A percentile compares a stretch with the other conserved stretches of the same genome.
phyloP scores from a whole-genome alignment of 768 basidiomycete species.

The Agaricus blazei region DNA sequence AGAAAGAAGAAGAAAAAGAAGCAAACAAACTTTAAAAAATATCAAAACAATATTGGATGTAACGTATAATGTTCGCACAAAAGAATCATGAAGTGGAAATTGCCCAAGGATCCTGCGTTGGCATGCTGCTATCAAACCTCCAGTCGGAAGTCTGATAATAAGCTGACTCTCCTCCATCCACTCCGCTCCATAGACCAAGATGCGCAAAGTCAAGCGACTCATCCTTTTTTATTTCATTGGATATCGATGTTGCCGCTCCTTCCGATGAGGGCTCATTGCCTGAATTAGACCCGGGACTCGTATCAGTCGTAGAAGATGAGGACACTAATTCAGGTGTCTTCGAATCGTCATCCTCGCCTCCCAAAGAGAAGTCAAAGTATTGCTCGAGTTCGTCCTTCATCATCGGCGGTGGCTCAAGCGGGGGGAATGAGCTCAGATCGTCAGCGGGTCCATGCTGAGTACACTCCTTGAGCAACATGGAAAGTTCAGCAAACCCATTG shows the following conservation, averaged over 20 bases:
- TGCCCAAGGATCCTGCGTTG: conserved; percentile 65
- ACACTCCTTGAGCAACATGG: conserved; percentile 60
- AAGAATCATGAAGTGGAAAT: conserved; percentile 53
- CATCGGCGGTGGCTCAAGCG: conserved; percentile 21
- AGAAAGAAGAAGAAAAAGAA: conserved; percentile 12
- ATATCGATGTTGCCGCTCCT: conserved; percentile 1
- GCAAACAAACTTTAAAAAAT: conserved; percentile 10
- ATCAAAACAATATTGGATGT: conserved; percentile 24
- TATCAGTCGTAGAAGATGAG: conserved; percentile 69
- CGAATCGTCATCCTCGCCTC: conserved; percentile 54
- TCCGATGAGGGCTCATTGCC: conserved; percentile 8
- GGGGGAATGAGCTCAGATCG: conserved; percentile 24
- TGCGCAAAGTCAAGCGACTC: conserved; percentile 51
- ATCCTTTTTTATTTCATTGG: conserved; percentile 48
- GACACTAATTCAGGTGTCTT: conserved; percentile 67
- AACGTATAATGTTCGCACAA: conserved; percentile 18
- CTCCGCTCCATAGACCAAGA: conserved; percentile 59
- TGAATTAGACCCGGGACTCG: conserved; percentile 70
- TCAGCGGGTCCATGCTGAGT: conserved; percentile 23
- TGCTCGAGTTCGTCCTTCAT: conserved; percentile 49
- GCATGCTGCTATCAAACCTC: conserved; percentile 74
- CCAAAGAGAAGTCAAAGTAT: conserved; percentile 68
- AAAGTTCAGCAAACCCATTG: conserved; percentile 49
- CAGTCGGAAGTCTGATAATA: conserved; percentile 59
- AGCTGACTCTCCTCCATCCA: conserved; percentile 71